Conservation (phyloP, 2,329 filamentous ascomycete genomes). For the Neonectria coccinea region DNA sequence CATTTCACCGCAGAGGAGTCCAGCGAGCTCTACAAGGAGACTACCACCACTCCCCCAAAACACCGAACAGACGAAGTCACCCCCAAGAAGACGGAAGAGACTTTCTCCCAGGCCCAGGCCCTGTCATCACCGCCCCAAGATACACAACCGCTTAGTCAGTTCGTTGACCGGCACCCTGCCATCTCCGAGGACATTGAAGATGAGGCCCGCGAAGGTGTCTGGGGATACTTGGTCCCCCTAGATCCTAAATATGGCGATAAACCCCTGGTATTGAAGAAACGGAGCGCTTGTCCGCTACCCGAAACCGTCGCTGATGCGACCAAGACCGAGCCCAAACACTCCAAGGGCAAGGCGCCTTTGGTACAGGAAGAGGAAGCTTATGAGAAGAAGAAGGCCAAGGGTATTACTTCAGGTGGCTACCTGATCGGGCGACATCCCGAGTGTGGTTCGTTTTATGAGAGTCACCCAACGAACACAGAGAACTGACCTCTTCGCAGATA, state of each 20-base stretch:
- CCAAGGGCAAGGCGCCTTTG: conserved; percentile 60
- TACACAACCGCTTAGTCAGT: conserved; percentile 74
- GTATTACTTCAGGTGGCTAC: conserved; percentile 81
- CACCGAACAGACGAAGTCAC: conserved; percentile 66
- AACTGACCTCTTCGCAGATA: conserved; percentile 60
- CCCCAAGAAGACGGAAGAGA: conserved; percentile 63
- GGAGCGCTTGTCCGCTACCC: conserved; percentile 75
- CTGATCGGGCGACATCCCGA: conserved; percentile 93
- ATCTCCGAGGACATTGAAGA: conserved; percentile 87
- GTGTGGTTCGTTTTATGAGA: conserved; percentile 74
- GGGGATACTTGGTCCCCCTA: conserved; percentile 93
- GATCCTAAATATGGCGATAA: conserved; percentile 75
- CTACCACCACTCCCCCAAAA: conserved; percentile 76
- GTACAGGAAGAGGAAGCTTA: conserved; percentile 69
- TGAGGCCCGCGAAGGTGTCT: conserved; percentile 86
- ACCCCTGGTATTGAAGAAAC: conserved; percentile 79
- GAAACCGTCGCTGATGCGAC: conserved; percentile 54
- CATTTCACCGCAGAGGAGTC: conserved; percentile 68
- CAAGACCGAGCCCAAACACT: conserved; percentile 54
- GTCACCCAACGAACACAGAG: background rate
- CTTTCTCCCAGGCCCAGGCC: conserved; percentile 57
- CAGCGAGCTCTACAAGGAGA: conserved; percentile 72
- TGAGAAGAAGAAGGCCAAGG: conserved; percentile 71
- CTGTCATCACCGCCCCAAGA: conserved; percentile 74
- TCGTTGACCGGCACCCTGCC: conserved; percentile 76